Evolutionary conservation across 306 rosid species (phyloP).

Genomic region (Casuarina cunninghamiana): DNA sequence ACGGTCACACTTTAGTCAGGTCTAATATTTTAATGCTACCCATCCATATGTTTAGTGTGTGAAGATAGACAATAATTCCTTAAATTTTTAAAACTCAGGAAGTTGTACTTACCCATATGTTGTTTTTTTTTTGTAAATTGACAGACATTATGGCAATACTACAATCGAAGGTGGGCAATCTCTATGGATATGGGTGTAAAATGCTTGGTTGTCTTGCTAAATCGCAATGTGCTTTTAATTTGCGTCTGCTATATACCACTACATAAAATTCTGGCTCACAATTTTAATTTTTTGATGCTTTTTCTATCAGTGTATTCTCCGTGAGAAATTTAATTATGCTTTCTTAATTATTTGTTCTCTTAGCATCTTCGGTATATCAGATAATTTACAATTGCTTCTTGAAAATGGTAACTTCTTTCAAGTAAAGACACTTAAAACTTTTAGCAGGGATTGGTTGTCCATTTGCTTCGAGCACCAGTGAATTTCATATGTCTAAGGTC

Average conservation of each 20-base stretch:
- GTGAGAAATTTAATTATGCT: background rate
- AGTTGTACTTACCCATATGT: background rate
- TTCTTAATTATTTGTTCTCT: background rate
- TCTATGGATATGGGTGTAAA: background rate
- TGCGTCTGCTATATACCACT: background rate
- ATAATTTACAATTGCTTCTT: background rate
- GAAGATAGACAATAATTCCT: background rate
- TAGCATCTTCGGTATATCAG: background rate
- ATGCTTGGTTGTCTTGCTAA: conserved; percentile 1
- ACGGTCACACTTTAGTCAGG: background rate
- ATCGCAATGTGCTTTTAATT: background rate
- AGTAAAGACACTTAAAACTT: background rate
- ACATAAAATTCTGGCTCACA: background rate
- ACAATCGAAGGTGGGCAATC: conserved; percentile 1
- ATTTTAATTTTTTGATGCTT: background rate
- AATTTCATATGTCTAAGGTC: background rate
- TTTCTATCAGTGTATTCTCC: background rate
- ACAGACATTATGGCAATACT: conserved; percentile 5
- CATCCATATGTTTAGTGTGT: background rate
- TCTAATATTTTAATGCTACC: background rate
- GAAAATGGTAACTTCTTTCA: too few relatives aligned
- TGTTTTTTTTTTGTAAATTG: background rate
- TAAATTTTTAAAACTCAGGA: background rate
- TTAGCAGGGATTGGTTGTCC: background rate
- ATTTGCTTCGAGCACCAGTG: background rate